Evolutionary conservation across 75 land plant species (phyloP).

Genomic region (Azolla pinnata): DNA sequence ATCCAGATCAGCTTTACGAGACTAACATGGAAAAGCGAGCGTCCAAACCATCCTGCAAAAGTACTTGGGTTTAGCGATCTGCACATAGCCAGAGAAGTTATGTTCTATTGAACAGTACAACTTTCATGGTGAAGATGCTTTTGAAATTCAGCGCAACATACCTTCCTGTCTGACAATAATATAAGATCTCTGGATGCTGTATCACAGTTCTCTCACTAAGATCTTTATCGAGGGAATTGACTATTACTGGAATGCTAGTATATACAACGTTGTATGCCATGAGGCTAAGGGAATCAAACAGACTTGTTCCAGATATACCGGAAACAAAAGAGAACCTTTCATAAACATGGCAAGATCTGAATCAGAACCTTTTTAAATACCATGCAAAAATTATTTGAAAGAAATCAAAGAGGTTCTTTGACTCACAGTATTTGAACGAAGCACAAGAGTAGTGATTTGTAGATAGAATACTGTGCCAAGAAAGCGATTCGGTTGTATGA

Average conservation of each 20-base stretch:
- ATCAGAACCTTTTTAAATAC: no score
- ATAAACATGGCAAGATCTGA: no score
- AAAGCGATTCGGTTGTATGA: conserved; percentile 97
- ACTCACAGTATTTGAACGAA: conserved; percentile 94
- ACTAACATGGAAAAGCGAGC: conserved; percentile 90
- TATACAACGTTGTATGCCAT: conserved; percentile 99
- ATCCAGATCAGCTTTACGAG: no score
- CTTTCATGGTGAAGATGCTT: no score
- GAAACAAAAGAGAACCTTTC: conserved; percentile 90
- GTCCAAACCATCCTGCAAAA: conserved; percentile 99
- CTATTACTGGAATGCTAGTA: conserved; percentile 86
- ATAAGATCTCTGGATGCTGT: conserved; percentile 87
- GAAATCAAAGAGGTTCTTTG: background rate
- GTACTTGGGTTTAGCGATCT: conserved; percentile 95
- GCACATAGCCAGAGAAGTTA: conserved; percentile 5
- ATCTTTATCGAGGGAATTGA: conserved; percentile 87
- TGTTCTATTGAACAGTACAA: no score
- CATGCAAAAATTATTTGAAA: background rate
- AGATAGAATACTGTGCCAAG: conserved; percentile 96
- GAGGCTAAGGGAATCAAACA: conserved; percentile 90
- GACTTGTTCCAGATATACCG: conserved; percentile 94
- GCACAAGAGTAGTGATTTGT: conserved; percentile 84
- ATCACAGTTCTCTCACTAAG: conserved; percentile 73
- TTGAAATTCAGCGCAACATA: conserved; percentile 11
- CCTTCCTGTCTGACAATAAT: conserved; percentile 97